Evolutionary conservation across 257 asterid genomes (phyloP).

Genomic region (Fraxinus anomala): DNA sequence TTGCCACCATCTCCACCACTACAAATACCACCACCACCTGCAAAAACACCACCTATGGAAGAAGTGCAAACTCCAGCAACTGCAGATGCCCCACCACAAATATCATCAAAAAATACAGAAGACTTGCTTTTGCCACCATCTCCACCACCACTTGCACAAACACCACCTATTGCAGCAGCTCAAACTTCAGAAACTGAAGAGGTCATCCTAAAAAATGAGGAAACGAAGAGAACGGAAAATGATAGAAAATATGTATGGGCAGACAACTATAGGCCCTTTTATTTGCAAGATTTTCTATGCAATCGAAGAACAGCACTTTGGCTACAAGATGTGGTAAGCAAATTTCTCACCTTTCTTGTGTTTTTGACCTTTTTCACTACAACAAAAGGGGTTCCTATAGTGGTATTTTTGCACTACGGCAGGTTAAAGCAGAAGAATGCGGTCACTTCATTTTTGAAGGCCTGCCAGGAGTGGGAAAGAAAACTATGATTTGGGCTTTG

Average conservation of each 20-base stretch:
- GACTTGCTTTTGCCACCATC: slow-evolving; percentile 1
- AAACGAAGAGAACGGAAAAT: slow-evolving; percentile 11
- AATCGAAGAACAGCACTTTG: slow-evolving; percentile 54
- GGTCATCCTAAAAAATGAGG: slow-evolving; percentile 22
- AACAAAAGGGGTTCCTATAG: background rate
- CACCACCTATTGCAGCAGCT: slow-evolving; percentile 19
- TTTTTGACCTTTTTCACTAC: background rate
- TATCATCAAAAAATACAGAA: slow-evolving; percentile 23
- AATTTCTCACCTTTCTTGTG: slow-evolving; percentile 3
- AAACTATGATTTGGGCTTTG: slow-evolving; percentile 79
- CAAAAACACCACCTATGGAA: too few species aligned
- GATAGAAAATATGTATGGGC: slow-evolving; percentile 56
- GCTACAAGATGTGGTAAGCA: slow-evolving; percentile 43
- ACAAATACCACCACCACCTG: background rate
- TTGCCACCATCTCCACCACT: slow-evolving; percentile 13
- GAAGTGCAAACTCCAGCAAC: too few species aligned
- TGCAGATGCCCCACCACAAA: slow-evolving; percentile 15
- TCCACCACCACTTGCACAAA: slow-evolving; percentile 28
- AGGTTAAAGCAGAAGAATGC: slow-evolving; percentile 33
- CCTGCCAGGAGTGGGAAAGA: slow-evolving; percentile 79
- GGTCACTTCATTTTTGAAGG: slow-evolving; percentile 76
- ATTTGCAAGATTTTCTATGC: slow-evolving; percentile 64
- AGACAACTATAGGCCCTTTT: slow-evolving; percentile 57
- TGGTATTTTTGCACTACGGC: slow-evolving; percentile 12
- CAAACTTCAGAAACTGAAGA: slow-evolving; percentile 20